Percentiles rank a stretch among this genome's conserved stretches.
These are phyloP conservation scores for Diaporthe amygdali DNA, from an alignment of 2,329 filamentous ascomycete species.

Conservation along the genomic window DNA sequence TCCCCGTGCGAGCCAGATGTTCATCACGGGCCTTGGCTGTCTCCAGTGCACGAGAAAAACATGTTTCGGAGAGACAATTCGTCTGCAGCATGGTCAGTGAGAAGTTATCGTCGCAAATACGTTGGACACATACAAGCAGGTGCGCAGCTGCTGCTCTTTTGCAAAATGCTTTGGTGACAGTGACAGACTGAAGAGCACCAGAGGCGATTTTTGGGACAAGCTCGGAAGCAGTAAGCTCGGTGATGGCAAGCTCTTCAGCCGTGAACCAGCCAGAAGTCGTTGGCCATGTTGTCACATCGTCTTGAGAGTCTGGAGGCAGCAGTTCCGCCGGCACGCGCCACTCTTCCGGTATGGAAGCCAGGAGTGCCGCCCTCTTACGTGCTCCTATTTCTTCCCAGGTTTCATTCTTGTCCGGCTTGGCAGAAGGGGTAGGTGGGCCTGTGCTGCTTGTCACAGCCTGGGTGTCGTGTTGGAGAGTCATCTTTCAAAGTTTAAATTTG, in stretches of 20 bases:
- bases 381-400: slow-evolving; percentile 48
- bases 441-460: too few relatives aligned
- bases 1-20: slow-evolving; percentile 51
- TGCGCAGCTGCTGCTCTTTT: slow-evolving; percentile 44
- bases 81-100: slow-evolving; percentile 34
- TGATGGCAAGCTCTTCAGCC: slow-evolving; percentile 44
- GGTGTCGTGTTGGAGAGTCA: not conserved
- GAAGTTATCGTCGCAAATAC: not conserved
- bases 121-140: slow-evolving; percentile 35
- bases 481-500: not conserved
- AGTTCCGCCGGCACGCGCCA: slow-evolving; percentile 60
- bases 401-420: not conserved
- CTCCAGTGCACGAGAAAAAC: slow-evolving; percentile 46
- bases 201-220: slow-evolving; percentile 41
- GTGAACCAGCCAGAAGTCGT: slow-evolving; percentile 64
- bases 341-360: slow-evolving; percentile 58
- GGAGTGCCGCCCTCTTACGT: slow-evolving; percentile 48
- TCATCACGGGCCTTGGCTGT: slow-evolving; percentile 55
- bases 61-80: slow-evolving; percentile 59
- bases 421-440: not conserved
- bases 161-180: slow-evolving; percentile 43
- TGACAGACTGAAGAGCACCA: slow-evolving; percentile 41
- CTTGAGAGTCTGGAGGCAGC: slow-evolving; percentile 57
- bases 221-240: slow-evolving; percentile 37
- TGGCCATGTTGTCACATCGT: slow-evolving; percentile 63